Evolutionary conservation across 2,329 filamentous ascomycete species (phyloP).

Genomic region (Aureobasidium subglaciale): DNA sequence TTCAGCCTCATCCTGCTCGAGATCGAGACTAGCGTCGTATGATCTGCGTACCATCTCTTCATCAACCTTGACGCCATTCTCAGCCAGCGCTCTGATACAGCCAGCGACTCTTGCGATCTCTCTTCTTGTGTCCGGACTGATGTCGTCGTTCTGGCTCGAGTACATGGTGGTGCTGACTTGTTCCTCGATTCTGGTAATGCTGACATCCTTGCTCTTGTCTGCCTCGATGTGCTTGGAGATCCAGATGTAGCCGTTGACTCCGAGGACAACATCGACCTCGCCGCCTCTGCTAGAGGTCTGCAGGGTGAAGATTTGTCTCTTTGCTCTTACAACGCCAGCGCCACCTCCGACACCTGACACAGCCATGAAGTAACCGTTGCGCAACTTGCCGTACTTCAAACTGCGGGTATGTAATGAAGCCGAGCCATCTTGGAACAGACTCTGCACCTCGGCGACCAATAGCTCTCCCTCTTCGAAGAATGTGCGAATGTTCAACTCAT

Average conservation of each 20-base stretch:
- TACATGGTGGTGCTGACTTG: constrained; percentile 79
- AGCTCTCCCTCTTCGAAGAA: constrained; percentile 96
- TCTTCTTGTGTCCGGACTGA: constrained; percentile 66
- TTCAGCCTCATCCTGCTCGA: constrained; percentile 55
- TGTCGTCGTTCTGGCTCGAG: constrained; percentile 87
- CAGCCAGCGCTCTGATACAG: constrained; percentile 74
- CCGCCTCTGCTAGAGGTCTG: constrained; percentile 53
- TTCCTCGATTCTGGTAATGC: constrained; percentile 83
- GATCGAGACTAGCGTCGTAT: constrained; percentile 74
- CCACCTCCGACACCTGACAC: constrained; percentile 72
- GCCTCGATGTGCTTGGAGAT: constrained; percentile 73
- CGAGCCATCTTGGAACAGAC: constrained; percentile 74
- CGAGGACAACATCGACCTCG: constrained; percentile 76
- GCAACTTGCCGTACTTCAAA: constrained; percentile 88
- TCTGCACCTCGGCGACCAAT: constrained; percentile 90
- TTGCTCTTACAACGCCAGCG: constrained; percentile 72
- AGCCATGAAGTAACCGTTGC: constrained; percentile 83
- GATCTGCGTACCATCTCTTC: constrained; percentile 79
- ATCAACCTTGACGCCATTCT: constrained; percentile 76
- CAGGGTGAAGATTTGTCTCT: constrained; percentile 83
- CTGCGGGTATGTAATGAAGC: constrained; percentile 84
- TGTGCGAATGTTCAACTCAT: constrained; percentile 93
- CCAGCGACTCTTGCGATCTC: constrained; percentile 82
- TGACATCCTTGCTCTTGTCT: constrained; percentile 46
- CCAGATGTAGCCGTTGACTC: constrained; percentile 97